A percentile compares a stretch with the other conserved stretches of the same genome.
These are phyloP conservation scores for Hypoxylon sp. DNA, from an alignment of 2,329 filamentous ascomycete species.

Conservation along the genomic window DNA sequence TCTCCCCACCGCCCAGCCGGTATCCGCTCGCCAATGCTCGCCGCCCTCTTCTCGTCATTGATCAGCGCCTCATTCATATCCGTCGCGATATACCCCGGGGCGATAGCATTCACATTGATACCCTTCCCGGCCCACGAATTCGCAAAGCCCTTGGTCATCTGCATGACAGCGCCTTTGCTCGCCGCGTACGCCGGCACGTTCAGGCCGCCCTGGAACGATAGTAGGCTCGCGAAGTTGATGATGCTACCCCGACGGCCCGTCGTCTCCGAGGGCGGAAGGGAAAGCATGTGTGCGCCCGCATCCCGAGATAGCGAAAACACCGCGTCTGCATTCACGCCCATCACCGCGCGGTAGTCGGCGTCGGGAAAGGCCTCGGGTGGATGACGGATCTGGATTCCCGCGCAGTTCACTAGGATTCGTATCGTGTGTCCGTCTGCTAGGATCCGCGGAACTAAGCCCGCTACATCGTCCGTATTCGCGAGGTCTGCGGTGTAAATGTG, in stretches of 20 bases:
- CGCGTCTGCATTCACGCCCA: slow-evolving; percentile 88
- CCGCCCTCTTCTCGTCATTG: slow-evolving; percentile 76
- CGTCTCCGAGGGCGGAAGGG: slow-evolving; percentile 62
- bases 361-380: slow-evolving; percentile 82
- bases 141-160: slow-evolving; percentile 86
- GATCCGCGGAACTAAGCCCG: slow-evolving; percentile 71
- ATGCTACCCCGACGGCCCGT: slow-evolving; percentile 76
- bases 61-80: slow-evolving; percentile 93
- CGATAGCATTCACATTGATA: slow-evolving; percentile 88
- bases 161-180: slow-evolving; percentile 86
- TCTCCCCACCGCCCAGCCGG: slow-evolving; percentile 86
- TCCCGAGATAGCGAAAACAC: slow-evolving; percentile 86
- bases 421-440: slow-evolving; percentile 75
- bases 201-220: slow-evolving; percentile 88
- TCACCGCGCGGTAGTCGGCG: slow-evolving; percentile 82
- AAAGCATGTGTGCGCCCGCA: slow-evolving; percentile 83
- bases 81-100: slow-evolving; percentile 91
- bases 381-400: slow-evolving; percentile 86
- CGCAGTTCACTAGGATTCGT: slow-evolving; percentile 87
- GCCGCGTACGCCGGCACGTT: slow-evolving; percentile 92
- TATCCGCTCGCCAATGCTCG: slow-evolving; percentile 83
- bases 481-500: slow-evolving; percentile 80
- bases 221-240: slow-evolving; percentile 86
- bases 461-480: slow-evolving; percentile 70
- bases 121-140: slow-evolving; percentile 90